Conservation (phyloP, 1,284 basidiomycete species). For the Melanopsichium pennsylvanicum region DNA sequence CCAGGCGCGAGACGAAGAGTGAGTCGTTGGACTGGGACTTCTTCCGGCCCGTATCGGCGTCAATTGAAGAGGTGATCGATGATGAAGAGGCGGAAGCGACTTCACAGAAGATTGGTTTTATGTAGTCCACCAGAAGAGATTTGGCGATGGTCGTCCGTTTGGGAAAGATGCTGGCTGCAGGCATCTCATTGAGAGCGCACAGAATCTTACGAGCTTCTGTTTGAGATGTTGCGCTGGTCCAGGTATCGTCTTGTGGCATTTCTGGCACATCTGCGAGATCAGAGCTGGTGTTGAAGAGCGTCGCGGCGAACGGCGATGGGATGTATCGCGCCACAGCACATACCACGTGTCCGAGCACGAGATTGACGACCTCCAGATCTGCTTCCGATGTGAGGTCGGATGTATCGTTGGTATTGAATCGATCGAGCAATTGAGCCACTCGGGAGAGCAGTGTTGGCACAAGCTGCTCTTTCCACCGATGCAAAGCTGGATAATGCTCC, state of each 20-base stretch:
- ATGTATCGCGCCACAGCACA: constrained; percentile 18
- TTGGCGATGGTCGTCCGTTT: constrained; percentile 1
- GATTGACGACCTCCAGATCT: neutral
- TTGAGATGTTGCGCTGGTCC: neutral
- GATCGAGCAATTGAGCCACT: neutral
- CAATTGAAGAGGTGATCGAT: constrained; percentile 9
- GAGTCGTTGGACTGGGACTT: constrained; percentile 9
- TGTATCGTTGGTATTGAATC: neutral
- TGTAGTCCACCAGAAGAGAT: constrained; percentile 20
- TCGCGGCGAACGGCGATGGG: neutral
- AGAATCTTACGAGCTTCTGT: neutral
- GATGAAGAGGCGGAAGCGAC: constrained; percentile 8
- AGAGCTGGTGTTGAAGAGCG: neutral
- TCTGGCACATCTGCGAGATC: neutral
- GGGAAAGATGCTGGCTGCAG: neutral
- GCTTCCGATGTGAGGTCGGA: neutral
- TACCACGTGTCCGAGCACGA: constrained; percentile 19
- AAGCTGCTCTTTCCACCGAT: constrained; percentile 24
- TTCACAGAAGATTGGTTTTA: constrained; percentile 32
- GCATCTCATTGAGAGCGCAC: neutral
- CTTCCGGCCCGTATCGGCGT: constrained; percentile 17
- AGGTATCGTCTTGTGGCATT: constrained; percentile 9
- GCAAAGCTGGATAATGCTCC: constrained; percentile 16
- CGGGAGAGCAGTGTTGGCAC: constrained; percentile 12
- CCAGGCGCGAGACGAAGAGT: constrained; percentile 16